Evolutionary conservation across 768 basidiomycete genomes (phyloP).

Genomic region (Lactarius deliciosus): DNA sequence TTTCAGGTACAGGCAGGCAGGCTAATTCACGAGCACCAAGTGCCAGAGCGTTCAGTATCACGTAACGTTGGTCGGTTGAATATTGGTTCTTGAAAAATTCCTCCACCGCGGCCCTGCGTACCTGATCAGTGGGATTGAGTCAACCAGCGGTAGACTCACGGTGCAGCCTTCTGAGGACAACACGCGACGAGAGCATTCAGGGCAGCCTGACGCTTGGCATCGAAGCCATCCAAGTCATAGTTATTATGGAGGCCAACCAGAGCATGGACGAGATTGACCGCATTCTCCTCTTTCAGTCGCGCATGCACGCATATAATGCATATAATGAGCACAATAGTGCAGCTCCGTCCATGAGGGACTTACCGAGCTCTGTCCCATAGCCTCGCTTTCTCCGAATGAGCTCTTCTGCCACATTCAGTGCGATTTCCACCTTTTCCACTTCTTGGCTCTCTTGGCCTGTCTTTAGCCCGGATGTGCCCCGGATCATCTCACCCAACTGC

Average conservation of each 20-base stretch:
- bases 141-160: slow-evolving; percentile 52
- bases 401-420: slow-evolving; percentile 73
- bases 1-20: slow-evolving; percentile 39
- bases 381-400: slow-evolving; percentile 79
- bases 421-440: slow-evolving; percentile 79
- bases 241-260: slow-evolving; percentile 78
- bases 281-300: slow-evolving; percentile 75
- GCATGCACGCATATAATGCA: neutral
- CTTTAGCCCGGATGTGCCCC: slow-evolving; percentile 51
- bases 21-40: slow-evolving; percentile 85
- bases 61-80: slow-evolving; percentile 80
- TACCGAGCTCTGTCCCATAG: slow-evolving; percentile 89
- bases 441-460: slow-evolving; percentile 59
- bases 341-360: slow-evolving; percentile 32
- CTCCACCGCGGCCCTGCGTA: slow-evolving; percentile 71
- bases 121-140: slow-evolving; percentile 1
- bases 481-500: slow-evolving; percentile 79
- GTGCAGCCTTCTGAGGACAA: slow-evolving; percentile 73
- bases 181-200: slow-evolving; percentile 79
- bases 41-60: slow-evolving; percentile 83
- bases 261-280: slow-evolving; percentile 73
- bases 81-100: slow-evolving; percentile 95
- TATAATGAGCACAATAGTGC: slow-evolving; percentile 1
- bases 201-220: slow-evolving; percentile 69
- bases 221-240: slow-evolving; percentile 80